phyloP scores from a whole-genome alignment of 2,329 filamentous ascomycete genomes.

The Aureobasidium subglaciale region DNA sequence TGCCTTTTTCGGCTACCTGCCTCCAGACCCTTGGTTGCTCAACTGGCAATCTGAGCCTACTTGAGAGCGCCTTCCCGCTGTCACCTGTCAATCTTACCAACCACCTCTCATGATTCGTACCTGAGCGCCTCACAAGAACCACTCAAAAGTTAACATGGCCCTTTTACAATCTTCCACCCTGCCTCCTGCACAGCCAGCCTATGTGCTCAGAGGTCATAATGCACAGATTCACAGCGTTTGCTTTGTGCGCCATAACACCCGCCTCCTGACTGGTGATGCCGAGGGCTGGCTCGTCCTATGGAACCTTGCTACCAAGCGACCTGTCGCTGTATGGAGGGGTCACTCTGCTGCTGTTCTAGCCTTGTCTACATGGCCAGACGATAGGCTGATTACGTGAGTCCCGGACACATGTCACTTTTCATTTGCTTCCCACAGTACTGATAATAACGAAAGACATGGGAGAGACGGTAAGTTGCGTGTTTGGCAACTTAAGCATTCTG shows the following conservation, averaged over 20 bases:
- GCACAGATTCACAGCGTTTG: conserved; percentile 69
- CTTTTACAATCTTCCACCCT: conserved; percentile 17
- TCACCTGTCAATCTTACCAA: conserved; percentile 12
- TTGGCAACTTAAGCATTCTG: conserved; percentile 62
- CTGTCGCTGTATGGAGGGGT: conserved; percentile 77
- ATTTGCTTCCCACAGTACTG: neutral
- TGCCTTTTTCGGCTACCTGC: neutral
- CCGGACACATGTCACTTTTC: neutral
- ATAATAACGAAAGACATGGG: conserved; percentile 60
- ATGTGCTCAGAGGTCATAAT: conserved; percentile 79
- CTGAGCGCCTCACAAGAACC: neutral
- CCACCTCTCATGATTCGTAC: conserved; percentile 8
- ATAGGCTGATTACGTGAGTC: conserved; percentile 75
- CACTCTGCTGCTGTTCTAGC: conserved; percentile 73
- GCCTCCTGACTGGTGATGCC: conserved; percentile 78
- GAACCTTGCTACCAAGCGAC: conserved; percentile 74
- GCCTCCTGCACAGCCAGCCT: conserved; percentile 51
- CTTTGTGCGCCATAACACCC: conserved; percentile 66
- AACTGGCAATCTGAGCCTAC: conserved; percentile 5
- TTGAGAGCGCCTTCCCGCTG: conserved; percentile 6
- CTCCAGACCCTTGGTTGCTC: conserved; percentile 1
- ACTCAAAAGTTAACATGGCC: neutral
- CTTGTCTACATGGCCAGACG: conserved; percentile 61
- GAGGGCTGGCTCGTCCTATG: conserved; percentile 85
- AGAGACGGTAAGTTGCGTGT: conserved; percentile 80